Evolutionary conservation across 495 filamentous ascomycete genomes (phyloP).

Genomic region (Corynascus novoguineensis): DNA sequence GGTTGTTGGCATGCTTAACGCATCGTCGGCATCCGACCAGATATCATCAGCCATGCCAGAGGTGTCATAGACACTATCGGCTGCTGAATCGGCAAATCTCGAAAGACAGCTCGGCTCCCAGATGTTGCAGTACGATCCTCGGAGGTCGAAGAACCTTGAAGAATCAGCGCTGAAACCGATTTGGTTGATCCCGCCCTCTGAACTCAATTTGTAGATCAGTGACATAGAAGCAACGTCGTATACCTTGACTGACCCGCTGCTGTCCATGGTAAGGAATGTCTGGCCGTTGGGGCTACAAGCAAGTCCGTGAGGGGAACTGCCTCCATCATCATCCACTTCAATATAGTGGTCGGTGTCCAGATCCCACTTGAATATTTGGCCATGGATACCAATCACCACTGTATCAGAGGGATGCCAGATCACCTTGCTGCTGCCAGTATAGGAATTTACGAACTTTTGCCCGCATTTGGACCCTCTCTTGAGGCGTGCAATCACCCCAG

Average conservation of each 20-base stretch:
- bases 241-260: neutral
- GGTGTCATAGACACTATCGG: neutral
- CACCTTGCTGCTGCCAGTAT: neutral
- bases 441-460: neutral
- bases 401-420: constrained; percentile 5
- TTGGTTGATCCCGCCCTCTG: neutral
- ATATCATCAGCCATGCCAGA: neutral
- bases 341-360: neutral
- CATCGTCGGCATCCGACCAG: neutral
- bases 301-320: neutral
- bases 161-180: neutral
- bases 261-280: neutral
- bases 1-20: neutral
- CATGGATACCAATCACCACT: neutral
- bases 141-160: constrained; percentile 4
- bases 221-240: constrained; percentile 11
- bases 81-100: neutral
- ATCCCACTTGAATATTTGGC: constrained; percentile 2
- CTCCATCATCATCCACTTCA: neutral
- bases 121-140: constrained; percentile 1
- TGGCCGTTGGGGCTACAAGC: constrained; percentile 9
- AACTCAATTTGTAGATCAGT: constrained; percentile 1
- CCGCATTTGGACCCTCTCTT: neutral
- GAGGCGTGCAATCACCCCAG: constrained; percentile 1
- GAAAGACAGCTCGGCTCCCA: constrained; percentile 9